Evolutionary conservation across 2,329 filamentous ascomycete genomes (phyloP), one percentile per base, ranked within the genome.

Genomic region (Hypocreales sp.): DNA sequence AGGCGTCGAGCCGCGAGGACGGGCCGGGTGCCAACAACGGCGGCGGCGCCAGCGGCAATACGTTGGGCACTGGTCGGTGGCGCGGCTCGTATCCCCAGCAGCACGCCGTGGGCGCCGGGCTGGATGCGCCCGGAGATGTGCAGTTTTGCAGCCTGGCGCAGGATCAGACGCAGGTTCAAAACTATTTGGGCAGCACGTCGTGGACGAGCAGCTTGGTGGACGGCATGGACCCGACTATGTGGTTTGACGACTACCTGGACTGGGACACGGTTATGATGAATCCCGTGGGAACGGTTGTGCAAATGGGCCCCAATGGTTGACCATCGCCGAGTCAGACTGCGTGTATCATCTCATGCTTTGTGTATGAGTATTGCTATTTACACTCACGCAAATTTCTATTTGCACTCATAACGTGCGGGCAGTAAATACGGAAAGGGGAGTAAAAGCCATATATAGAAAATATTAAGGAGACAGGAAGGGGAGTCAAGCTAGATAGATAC

Each of bases 201-300:
- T 53, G 47, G 49, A 41, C 39, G 5, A 43, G 36, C 1, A 47
- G 52, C 10, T 26, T 48, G 28, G 28, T 53, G 1, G 46, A 50
- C 1, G 48, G 48, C 0, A 36, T 51, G 2, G 49, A 53, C 5
- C 49, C 50, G 1, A 46, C 40, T 0, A 27, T 51, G 4, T 53
- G 46, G 46, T 49, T 51, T 20, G 50, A 53, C 15, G 47, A 47
- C 0, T 47, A 51, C 19, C 22, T 51, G 2, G 50, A 53, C 11
- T 53, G 50, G 50, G 43, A 44, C 1, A 37, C 47, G 0, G 36
- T 50, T 0, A 36, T 46, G 0, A 48, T 50, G 47, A 51, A 45
- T 19, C 44, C 44, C 0, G 42, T 45, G 41, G 42, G 41, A 10
- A 31, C 29, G 18, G 25, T 24, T 10, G 29, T 27, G 25, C 29